Conservation (phyloP, 2,329 filamentous ascomycete genomes). For the Annulohypoxylon truncatum region DNA sequence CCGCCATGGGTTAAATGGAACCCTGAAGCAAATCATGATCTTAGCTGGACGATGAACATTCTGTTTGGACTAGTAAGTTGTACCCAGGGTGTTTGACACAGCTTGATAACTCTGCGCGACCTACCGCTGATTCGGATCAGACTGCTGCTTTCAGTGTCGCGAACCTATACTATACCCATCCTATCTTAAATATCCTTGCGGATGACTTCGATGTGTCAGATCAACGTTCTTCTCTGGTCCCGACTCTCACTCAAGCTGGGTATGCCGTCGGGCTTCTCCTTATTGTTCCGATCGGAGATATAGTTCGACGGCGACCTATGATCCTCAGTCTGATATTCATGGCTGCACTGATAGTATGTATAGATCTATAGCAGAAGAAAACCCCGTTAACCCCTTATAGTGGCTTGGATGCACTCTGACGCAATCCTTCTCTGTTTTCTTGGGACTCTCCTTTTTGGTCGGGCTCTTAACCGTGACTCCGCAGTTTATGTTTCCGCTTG, state of each 20-base stretch:
- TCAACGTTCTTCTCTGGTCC: constrained; percentile 73
- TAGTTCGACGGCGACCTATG: constrained; percentile 74
- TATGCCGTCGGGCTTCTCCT: constrained; percentile 81
- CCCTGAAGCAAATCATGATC: constrained; percentile 41
- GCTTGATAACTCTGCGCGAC: too few relatives aligned
- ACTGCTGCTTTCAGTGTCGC: constrained; percentile 76
- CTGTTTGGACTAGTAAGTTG: constrained; percentile 51
- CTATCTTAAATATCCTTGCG: constrained; percentile 81
- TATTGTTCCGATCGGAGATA: constrained; percentile 80
- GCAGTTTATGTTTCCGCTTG: constrained; percentile 81
- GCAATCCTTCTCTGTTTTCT: constrained; percentile 71
- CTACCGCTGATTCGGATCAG: constrained; percentile 48
- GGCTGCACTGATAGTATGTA: constrained; percentile 73
- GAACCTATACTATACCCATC: constrained; percentile 85
- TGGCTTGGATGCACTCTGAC: constrained; percentile 81
- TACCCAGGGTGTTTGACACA: neutral
- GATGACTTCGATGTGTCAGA: constrained; percentile 76
- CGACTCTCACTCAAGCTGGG: constrained; percentile 82
- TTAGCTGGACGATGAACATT: constrained; percentile 46
- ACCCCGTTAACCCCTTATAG: constrained; percentile 44
- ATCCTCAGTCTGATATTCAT: constrained; percentile 74
- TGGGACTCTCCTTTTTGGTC: constrained; percentile 76
- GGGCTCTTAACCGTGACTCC: constrained; percentile 85
- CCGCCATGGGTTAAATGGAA: constrained; percentile 47
- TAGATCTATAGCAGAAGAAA: neutral